Evolutionary conservation across 1,284 basidiomycete species (phyloP), one percentile per base, ranked within the genome.

Genomic region (Sanghuangporus baumii): DNA sequence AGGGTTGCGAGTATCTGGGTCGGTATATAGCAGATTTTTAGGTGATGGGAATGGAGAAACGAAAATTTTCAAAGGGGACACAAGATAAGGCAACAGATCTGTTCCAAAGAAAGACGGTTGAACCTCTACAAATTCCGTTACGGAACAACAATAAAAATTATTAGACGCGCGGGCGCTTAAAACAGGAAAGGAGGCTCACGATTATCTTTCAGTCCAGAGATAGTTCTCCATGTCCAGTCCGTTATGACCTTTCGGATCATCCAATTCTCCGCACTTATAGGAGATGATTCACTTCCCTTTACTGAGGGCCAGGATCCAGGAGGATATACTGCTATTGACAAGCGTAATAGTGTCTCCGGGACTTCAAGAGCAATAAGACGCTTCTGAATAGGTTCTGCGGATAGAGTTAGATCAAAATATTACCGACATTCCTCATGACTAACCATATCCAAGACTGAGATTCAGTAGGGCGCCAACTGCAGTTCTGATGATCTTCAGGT

Each of bases 401-500:
- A 23, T 26, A 52, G 58, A 31, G 37, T 34, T 50, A 48, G 37
- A 37, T 11, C 34, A 48, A 41, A 36, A 52, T 55, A 61, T 51
- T 37, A 31, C 41, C 43, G 59, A 26, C 38, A 43, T 23, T 41
- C 18, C n/a, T 38, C 7, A 52, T 12, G 31, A 71, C 82, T 58
- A 66, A 91, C 91, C 87, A 72, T 87, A 93, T 59, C 86, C 86
- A 60, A 94, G 79, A 67, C 88, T 87, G 20, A 87, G 83, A 70
- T 95, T 95, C 56, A 95, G 74, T 34, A 95, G 77, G 6, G 89
- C 87, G 3, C 93, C 93, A 61, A 93, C 82, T 3, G 89, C 82
- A 3, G 90, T 93, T 69, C 87, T 86, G 58, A 93, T 78, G 62
- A 94, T 78, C 69, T 83, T 88, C 46, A 94, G 80, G 69, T 92